A percentile compares a stretch with the other conserved stretches of the same genome.
Conservation (phyloP, 2,329 filamentous ascomycete species). For the Aspergillus chevalieri region DNA sequence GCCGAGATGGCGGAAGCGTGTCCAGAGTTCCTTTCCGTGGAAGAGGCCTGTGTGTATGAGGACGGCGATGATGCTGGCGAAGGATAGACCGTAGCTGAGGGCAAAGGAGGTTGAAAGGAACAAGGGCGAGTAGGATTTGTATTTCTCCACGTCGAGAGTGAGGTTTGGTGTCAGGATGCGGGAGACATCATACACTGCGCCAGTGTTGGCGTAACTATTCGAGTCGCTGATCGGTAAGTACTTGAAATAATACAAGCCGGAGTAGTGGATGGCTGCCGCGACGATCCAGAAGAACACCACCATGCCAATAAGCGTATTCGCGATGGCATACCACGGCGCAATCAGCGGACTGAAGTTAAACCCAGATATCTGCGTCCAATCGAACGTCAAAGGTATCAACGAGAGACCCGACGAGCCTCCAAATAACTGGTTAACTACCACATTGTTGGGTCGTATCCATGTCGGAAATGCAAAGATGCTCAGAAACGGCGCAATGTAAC, state of each 20-base stretch:
- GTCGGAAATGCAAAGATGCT: constrained; percentile 61
- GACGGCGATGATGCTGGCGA: constrained; percentile 55
- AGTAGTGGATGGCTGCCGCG: constrained; percentile 58
- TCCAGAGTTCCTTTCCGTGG: constrained; percentile 17
- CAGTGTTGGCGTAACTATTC: constrained; percentile 37
- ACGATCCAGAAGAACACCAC: constrained; percentile 60
- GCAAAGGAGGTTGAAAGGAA: constrained; percentile 51
- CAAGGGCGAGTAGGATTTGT: constrained; percentile 56
- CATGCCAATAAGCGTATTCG: constrained; percentile 64
- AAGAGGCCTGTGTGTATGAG: constrained; percentile 16
- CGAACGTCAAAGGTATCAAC: constrained; percentile 66
- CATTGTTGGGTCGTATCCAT: constrained; percentile 64
- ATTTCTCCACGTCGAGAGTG: constrained; percentile 51
- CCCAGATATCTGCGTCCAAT: constrained; percentile 68
- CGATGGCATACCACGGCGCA: constrained; percentile 67
- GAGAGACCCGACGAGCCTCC: constrained; percentile 63
- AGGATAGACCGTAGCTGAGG: constrained; percentile 50
- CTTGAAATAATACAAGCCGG: constrained; percentile 57
- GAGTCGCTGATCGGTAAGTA: constrained; percentile 24
- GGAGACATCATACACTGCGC: constrained; percentile 52
- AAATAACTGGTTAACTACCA: constrained; percentile 66
- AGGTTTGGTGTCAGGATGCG: constrained; percentile 50
- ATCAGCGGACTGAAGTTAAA: constrained; percentile 64
- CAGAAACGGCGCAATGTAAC: constrained; percentile 24
- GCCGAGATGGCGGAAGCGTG: constrained; percentile 37